Conservation (phyloP, 2,329 filamentous ascomycete species). For the Hymenoscyphus scutula region DNA sequence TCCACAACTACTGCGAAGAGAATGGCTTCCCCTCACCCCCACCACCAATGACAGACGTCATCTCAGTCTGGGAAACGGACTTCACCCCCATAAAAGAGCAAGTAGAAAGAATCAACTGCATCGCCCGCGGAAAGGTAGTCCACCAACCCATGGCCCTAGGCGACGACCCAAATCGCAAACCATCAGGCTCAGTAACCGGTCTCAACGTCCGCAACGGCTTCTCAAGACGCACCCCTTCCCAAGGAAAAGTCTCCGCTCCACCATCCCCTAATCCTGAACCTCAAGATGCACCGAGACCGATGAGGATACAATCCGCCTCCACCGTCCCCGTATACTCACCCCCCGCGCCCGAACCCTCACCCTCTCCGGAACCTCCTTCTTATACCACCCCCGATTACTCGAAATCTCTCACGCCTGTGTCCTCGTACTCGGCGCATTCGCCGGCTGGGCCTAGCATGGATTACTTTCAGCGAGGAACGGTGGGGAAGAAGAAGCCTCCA, state of each 20-base stretch:
- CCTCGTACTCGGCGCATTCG: conserved; percentile 30
- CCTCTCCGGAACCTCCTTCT: conserved; percentile 25
- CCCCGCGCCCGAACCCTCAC: conserved; percentile 26
- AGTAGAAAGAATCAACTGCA: conserved; percentile 61
- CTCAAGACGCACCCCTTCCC: conserved; percentile 45
- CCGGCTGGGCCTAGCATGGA: conserved; percentile 31
- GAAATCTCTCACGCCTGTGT: conserved; percentile 28
- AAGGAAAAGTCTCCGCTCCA: conserved; percentile 23
- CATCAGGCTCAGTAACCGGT: conserved; percentile 30
- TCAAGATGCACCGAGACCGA: conserved; percentile 16
- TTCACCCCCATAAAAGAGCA: conserved; percentile 65
- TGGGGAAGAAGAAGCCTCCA: conserved; percentile 70
- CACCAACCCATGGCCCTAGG: conserved; percentile 48
- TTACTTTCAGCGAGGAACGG: conserved; percentile 37
- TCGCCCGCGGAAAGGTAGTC: conserved; percentile 66
- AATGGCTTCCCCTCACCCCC: conserved; percentile 68
- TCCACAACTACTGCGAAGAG: conserved; percentile 71
- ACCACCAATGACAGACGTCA: conserved; percentile 68
- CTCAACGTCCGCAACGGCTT: conserved; percentile 38
- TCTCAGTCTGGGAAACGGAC: conserved; percentile 61
- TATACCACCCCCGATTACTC: conserved; percentile 29
- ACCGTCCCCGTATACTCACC: conserved; percentile 18
- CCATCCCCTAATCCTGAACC: conserved; percentile 26
- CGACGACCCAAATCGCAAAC: conserved; percentile 33
- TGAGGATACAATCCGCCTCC: conserved; percentile 28